Base-by-base conservation (phyloP, 495 filamentous ascomycete species). In the Daldinia grandis region DNA sequence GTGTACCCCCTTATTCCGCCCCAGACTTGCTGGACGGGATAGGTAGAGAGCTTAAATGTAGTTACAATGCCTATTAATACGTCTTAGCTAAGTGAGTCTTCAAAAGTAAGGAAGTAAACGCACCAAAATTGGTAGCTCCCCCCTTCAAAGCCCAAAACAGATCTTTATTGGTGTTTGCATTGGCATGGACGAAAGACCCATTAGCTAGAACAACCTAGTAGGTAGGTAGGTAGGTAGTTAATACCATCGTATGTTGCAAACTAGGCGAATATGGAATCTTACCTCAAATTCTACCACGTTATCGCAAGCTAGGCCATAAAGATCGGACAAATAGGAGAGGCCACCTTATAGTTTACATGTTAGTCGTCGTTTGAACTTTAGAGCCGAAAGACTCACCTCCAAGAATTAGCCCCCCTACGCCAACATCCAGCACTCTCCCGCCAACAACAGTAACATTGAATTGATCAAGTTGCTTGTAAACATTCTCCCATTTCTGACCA, bases 111-210 rank as follows among this genome's bases (percentile, higher is more conserved):
- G 27, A 28, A n/a, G 6, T 5, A 30, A 10, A 56, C 53, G 21
- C 35, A 57, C 54, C 54, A 14, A 57, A 35, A 37, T 57, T 57
- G 10, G 8, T 38, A 14, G n/a, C 54, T 12, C 54, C 54, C 3
- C 54, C 54, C n/a, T 57, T 57, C 10, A 57, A 57, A 12, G 54
- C 54, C 30, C 54, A 57, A 15, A 35, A 57, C 31, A 57, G 31
- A 57, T 57, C 54, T 9, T 12, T n/a, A 3, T 35, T 37, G 6
- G 30, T 12, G 5, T 38, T 24, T 38, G 10, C 15, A 35, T 57
- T 35, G 12, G 54, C 54, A 37, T 57, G 17, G 4, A 57, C n/a
- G 1, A 57, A 17, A 10, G 54, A 35, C 9, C 54, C 54, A 19
- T 57, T 35, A 5, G 54, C 14, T 0, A 57, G 30, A 31, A 57